Evolutionary conservation across 306 rosid genomes (phyloP).

Genomic region (Pterocarpus santalinus): DNA sequence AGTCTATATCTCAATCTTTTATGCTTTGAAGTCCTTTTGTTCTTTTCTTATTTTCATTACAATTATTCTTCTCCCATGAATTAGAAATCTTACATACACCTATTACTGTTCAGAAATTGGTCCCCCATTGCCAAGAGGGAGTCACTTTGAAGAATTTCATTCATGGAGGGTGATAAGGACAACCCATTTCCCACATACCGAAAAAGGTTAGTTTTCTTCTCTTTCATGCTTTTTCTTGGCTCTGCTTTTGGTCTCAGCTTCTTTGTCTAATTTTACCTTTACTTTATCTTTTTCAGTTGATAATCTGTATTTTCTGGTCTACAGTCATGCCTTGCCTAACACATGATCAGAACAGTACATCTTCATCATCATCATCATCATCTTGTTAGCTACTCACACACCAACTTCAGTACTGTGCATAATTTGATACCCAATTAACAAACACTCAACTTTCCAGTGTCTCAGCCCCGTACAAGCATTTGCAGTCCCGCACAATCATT

Average conservation of each 20-base stretch:
- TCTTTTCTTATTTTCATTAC: conserved; percentile 47
- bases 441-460: conserved; percentile 55
- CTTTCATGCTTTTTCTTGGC: conserved; percentile 63
- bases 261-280: conserved; percentile 67
- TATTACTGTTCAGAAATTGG: conserved; percentile 66
- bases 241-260: conserved; percentile 64
- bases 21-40: conserved; percentile 51
- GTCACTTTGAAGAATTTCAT: conserved; percentile 64
- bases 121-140: conserved; percentile 85
- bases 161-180: conserved; percentile 71
- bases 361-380: conserved; percentile 59
- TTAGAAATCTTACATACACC: conserved; percentile 53
- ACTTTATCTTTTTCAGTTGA: conserved; percentile 66
- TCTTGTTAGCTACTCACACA: conserved; percentile 55
- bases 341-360: conserved; percentile 60
- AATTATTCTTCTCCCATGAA: conserved; percentile 38
- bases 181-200: conserved; percentile 85
- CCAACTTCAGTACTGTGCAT: conserved; percentile 57
- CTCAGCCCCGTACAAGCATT: conserved; percentile 41
- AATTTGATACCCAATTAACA: conserved; percentile 57
- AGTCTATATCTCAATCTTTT: conserved; percentile 48
- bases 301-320: conserved; percentile 63
- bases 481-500: conserved; percentile 41
- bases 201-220: conserved; percentile 78
- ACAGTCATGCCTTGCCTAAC: conserved; percentile 58